Base-by-base conservation (phyloP, 306 rosid species). In the Quercus agrifolia region DNA sequence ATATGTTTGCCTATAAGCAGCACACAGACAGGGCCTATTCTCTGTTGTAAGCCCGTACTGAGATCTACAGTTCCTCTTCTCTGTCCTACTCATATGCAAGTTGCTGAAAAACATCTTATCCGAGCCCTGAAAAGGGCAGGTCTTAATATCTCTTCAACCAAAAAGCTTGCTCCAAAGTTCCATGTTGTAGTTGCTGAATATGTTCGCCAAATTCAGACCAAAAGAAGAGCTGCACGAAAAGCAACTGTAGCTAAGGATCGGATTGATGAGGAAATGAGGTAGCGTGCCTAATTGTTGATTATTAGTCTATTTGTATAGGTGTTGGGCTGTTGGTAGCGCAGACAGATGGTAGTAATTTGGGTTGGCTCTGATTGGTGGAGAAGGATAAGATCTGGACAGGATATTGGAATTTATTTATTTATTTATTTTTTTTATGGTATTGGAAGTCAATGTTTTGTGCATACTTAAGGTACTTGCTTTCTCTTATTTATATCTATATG, bases 41-140 rank as follows among this genome's bases (percentile, higher is more conserved):
- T 46, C 30, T 88, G 89, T 71, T 78, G 82, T 61, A 88, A 85
- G 85, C 87, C 91, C 30, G 84, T 83, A 70, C 70, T 88, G 84
- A 85, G 81, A 41, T 85, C 86, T 49, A 41, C 71, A 57, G 84
- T 88, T 81, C 91, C 91, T 61, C 75, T 71, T 59, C 75, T 74
- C 68, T 88, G 91, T 74, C 52, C 83, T 28, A 21, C 27, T 64
- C 91, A 88, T 77, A 79, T 78, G 59, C 86, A 77, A 76, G 62
- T 77, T 35, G 81, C 87, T 30, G 89, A 88, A 81, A 88, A 75
- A 77, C 84, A 83, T 78, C 71, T 88, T 68, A 68, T 81, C 78
- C 86, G 86, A 28, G 89, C 86, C 66, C n/a, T 88, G 54, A 88
- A 64, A 83, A 85, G 78, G 77, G 78, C 81, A 15, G 87, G 89